Base-by-base conservation (phyloP, 305 asterid species). In the Caryopteris hybrid region DNA sequence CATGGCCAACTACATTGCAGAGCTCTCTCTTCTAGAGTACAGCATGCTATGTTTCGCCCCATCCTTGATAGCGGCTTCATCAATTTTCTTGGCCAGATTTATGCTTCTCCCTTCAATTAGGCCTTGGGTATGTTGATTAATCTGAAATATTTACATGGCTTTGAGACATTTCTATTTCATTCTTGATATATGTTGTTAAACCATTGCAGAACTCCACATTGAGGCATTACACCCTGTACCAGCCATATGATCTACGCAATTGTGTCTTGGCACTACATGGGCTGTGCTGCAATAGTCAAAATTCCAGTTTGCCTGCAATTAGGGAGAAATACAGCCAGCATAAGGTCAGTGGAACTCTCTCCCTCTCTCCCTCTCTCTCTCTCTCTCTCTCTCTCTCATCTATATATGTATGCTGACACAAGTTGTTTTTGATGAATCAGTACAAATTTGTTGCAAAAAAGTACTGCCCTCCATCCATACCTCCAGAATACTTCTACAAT, bases 401-500 rank as follows among this genome's bases (percentile, higher is more conserved):
- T n/a, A n/a, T n/a, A n/a, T 41, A 17, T 54, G 8, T 4, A 61
- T 34, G 18, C 68, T 72, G 64, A 76, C 62, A 45, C 42, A 13
- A 25, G 22, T 33, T 79, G 29, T 9, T 55, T 66, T 64, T 64
- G 61, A 6, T 75, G 64, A 7, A 72, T 51, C 97, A 92, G 98
- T 88, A 92, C 75, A 92, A 92, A 79, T 92, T 92, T 71, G 98
- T 83, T 5, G 98, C 98, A n/a, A 92, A 90, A 92, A 92, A 92
- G 83, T 75, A 76, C 66, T 88, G 93, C 71, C 98, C 97, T 64
- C 74, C 89, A 34, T 70, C 89, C 7, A 79, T 92, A 76, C 97
- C 97, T 39, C 71, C 77, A 14, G 97, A 90, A 72, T 86, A 69
- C 83, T 92, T 92, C 82, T 74, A 85, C 77, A 79, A 87, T 63